A percentile compares a stretch with the other conserved stretches of the same genome.
Conservation (phyloP, 768 basidiomycete genomes). For the Amanita pallidorosea region DNA sequence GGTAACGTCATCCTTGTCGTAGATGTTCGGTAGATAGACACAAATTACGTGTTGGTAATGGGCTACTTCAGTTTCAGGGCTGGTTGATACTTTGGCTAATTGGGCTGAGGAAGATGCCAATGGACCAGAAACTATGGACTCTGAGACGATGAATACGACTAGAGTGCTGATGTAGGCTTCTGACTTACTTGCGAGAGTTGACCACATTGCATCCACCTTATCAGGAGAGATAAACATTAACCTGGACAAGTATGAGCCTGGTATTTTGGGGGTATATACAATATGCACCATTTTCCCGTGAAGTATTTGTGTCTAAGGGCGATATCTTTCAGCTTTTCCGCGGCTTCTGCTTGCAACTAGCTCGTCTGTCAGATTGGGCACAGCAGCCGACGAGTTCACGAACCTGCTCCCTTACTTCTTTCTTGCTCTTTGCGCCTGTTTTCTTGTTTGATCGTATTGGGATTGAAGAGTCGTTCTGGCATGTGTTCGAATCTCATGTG, state of each 20-base stretch:
- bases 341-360: conserved; percentile 51
- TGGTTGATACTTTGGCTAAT: conserved; percentile 58
- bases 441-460: conserved; percentile 63
- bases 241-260: conserved; percentile 25
- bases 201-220: conserved; percentile 56
- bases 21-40: conserved; percentile 62
- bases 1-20: conserved; percentile 47
- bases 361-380: background rate
- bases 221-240: conserved; percentile 53
- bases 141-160: conserved; percentile 19
- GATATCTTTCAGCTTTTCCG: conserved; percentile 47
- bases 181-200: conserved; percentile 43
- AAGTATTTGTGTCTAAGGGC: conserved; percentile 43
- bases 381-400: background rate
- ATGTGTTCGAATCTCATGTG: background rate
- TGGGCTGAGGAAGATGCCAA: conserved; percentile 46
- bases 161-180: background rate
- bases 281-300: conserved; percentile 54
- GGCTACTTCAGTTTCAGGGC: conserved; percentile 31
- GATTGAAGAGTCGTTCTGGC: conserved; percentile 53
- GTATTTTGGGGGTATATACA: background rate
- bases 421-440: conserved; percentile 63
- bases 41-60: conserved; percentile 59
- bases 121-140: conserved; percentile 55
- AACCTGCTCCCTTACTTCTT: conserved; percentile 64